Evolutionary conservation across 306 rosid genomes (phyloP).

Genomic region (Vachellia pachyceras): DNA sequence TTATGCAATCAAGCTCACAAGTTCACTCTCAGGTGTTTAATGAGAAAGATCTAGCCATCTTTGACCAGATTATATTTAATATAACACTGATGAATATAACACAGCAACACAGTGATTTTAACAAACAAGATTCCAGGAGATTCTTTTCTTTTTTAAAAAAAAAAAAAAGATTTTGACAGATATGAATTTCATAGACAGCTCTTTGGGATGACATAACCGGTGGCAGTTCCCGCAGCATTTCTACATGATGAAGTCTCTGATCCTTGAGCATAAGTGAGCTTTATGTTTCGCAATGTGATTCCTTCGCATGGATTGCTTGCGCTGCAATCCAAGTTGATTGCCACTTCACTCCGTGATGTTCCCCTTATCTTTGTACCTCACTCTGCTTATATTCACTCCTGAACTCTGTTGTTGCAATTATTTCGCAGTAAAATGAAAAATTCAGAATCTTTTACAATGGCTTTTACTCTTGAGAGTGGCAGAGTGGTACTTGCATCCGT

Average conservation of each 20-base stretch:
- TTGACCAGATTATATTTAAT: not conserved
- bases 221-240: constrained; percentile 44
- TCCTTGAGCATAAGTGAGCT: constrained; percentile 35
- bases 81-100: too few species aligned
- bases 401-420: constrained; percentile 42
- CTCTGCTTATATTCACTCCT: constrained; percentile 56
- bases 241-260: constrained; percentile 51
- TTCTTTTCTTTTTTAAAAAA: too few species aligned
- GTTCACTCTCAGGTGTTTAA: not conserved
- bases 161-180: not conserved
- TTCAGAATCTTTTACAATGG: not conserved
- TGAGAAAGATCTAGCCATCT: not conserved
- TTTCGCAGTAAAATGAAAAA: not conserved
- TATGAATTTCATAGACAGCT: constrained; percentile 44
- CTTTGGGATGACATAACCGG: constrained; percentile 53
- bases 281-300: constrained; percentile 50
- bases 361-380: constrained; percentile 58
- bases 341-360: constrained; percentile 48
- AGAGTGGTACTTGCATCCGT: not conserved
- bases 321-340: constrained; percentile 63
- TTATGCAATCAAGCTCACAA: not conserved
- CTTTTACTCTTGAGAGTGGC: not conserved
- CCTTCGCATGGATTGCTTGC: constrained; percentile 54
- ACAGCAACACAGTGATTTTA: not conserved
- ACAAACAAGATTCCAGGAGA: constrained; percentile 1